A percentile compares a stretch with the other conserved stretches of the same genome.
phyloP scores from a whole-genome alignment of 75 land plant species.

The Ceratopteris richardii region DNA sequence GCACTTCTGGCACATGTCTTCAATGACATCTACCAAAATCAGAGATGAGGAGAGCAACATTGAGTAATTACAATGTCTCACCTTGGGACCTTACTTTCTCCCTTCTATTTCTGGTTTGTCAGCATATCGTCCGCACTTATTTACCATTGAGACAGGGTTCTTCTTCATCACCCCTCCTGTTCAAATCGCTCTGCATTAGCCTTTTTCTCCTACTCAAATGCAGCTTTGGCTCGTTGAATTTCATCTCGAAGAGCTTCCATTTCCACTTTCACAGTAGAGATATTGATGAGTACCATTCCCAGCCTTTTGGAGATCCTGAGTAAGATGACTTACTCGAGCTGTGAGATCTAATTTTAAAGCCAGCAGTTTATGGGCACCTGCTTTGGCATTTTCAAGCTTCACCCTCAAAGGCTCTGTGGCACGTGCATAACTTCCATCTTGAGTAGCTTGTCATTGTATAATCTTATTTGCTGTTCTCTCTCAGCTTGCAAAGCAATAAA shows the following conservation, averaged over 20 bases:
- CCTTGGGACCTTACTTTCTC: slow-evolving; percentile 33
- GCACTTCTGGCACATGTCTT: no score
- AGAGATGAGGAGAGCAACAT: no score
- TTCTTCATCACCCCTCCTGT: slow-evolving; percentile 64
- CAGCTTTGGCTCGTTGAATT: slow-evolving; percentile 59
- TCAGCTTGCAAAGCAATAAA: slow-evolving; percentile 46
- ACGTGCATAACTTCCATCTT: slow-evolving; percentile 56
- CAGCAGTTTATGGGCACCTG: slow-evolving; percentile 54
- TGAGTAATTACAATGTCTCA: neutral
- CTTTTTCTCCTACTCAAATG: slow-evolving; percentile 65
- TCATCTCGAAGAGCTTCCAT: slow-evolving; percentile 64
- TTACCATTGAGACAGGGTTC: slow-evolving; percentile 61
- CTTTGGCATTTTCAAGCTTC: slow-evolving; percentile 47
- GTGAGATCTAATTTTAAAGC: slow-evolving; percentile 50
- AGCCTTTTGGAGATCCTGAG: slow-evolving; percentile 52
- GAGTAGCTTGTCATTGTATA: slow-evolving; percentile 40
- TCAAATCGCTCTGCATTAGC: slow-evolving; percentile 48
- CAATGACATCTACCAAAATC: no score
- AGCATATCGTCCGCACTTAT: no score
- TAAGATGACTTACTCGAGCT: slow-evolving; percentile 37
- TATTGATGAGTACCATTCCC: slow-evolving; percentile 49
- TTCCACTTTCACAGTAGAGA: slow-evolving; percentile 57
- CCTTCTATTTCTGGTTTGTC: slow-evolving; percentile 68
- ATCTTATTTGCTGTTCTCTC: slow-evolving; percentile 57
- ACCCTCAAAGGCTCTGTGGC: slow-evolving; percentile 40